Evolutionary conservation across 345 rosid genomes (phyloP).

Genomic region (Lenwebbia sp.): DNA sequence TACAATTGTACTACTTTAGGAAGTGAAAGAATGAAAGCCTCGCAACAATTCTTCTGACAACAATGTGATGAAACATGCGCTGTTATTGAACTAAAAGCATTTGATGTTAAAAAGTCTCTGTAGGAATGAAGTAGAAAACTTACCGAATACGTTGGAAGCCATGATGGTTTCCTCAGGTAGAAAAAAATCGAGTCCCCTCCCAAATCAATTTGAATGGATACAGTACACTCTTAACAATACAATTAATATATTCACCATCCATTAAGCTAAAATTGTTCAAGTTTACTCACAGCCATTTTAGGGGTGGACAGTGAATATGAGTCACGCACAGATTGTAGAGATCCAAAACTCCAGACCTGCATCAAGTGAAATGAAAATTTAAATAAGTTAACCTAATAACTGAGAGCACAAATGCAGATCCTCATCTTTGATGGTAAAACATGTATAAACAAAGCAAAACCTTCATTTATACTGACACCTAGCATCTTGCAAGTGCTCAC

Average conservation of each 20-base stretch:
- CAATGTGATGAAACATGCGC: background rate
- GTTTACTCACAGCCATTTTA: slow-evolving; percentile 85
- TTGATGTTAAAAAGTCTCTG: background rate
- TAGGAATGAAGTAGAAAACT: slow-evolving; percentile 3
- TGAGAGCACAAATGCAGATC: background rate
- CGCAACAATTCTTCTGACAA: background rate
- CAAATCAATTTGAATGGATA: slow-evolving; percentile 11
- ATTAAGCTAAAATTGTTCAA: background rate
- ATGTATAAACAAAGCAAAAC: background rate
- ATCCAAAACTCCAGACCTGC: slow-evolving; percentile 91
- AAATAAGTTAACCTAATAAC: background rate
- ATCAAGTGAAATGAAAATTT: background rate
- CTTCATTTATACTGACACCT: background rate
- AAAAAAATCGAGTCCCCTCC: slow-evolving; percentile 35
- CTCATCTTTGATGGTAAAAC: background rate
- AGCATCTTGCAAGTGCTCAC: background rate
- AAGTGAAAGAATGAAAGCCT: too few species aligned
- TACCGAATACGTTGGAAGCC: slow-evolving; percentile 81
- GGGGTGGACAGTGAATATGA: slow-evolving; percentile 97
- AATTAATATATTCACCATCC: background rate
- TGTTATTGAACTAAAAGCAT: background rate
- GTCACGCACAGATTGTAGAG: slow-evolving; percentile 46
- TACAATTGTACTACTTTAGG: too few species aligned
- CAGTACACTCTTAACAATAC: background rate
- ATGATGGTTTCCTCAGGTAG: slow-evolving; percentile 64